phyloP scores from a whole-genome alignment of 805 yeast species.

The Sungouiozyma ichnusensis region DNA sequence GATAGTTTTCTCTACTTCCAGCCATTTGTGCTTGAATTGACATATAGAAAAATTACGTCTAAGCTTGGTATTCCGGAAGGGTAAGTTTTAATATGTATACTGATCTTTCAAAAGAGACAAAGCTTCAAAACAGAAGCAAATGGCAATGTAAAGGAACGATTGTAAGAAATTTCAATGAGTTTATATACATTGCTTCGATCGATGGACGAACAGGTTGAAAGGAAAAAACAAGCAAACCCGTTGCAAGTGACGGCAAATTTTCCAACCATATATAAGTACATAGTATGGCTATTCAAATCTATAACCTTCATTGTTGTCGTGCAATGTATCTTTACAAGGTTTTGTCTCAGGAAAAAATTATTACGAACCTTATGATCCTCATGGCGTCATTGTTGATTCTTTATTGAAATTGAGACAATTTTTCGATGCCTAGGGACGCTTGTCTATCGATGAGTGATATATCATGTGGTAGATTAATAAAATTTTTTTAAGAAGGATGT shows the following conservation, averaged over 20 bases:
- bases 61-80: constrained; percentile 28
- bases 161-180: no score
- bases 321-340: no score
- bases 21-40: constrained; percentile 27
- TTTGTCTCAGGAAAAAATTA: neutral
- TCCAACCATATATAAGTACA: neutral
- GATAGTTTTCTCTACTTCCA: constrained; percentile 23
- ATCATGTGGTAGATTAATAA: constrained; percentile 22
- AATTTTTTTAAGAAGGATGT: constrained; percentile 28
- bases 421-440: constrained; percentile 17
- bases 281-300: no score
- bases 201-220: no score
- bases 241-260: neutral
- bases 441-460: neutral
- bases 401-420: constrained; percentile 7
- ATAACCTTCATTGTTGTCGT: no score
- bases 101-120: no score
- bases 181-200: neutral
- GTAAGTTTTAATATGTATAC: constrained; percentile 10
- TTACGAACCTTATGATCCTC: constrained; percentile 19
- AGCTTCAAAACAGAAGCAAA: neutral
- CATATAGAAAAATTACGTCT: constrained; percentile 21
- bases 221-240: no score
- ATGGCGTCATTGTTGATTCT: constrained; percentile 22
- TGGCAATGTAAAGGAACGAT: no score